phyloP scores from a whole-genome alignment of 2,329 filamentous ascomycete species.

The Penicillium frequentans region DNA sequence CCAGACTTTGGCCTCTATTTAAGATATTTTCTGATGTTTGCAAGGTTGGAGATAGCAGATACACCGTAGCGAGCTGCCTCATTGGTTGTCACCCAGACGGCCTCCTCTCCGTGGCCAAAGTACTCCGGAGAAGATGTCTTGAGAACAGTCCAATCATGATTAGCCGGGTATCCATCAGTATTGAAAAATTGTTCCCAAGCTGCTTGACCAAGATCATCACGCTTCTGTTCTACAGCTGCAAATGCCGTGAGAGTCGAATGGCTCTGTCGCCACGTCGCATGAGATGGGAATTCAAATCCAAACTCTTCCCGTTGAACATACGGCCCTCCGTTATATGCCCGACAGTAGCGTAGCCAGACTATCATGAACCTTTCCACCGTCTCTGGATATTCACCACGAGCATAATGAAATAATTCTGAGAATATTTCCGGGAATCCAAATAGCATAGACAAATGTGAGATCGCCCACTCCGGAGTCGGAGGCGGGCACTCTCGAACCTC shows the following conservation, averaged over 20 bases:
- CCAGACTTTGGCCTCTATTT: neutral
- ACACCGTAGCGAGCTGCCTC: constrained; percentile 16
- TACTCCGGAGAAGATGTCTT: constrained; percentile 8
- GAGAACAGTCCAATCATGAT: constrained; percentile 9
- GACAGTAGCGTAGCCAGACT: constrained; percentile 13
- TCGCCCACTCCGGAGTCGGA: constrained; percentile 14
- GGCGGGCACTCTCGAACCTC: constrained; percentile 13
- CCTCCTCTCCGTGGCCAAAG: constrained; percentile 7
- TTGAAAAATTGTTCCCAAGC: constrained; percentile 17
- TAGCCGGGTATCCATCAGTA: constrained; percentile 10
- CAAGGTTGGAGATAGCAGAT: constrained; percentile 16
- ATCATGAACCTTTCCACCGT: constrained; percentile 6
- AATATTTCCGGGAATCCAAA: constrained; percentile 16
- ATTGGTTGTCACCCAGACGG: constrained; percentile 12
- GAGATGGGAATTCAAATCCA: constrained; percentile 12
- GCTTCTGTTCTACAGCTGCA: constrained; percentile 8
- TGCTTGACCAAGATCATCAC: constrained; percentile 1
- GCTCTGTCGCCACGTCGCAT: constrained; percentile 17
- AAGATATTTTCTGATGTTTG: constrained; percentile 6
- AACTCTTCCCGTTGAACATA: constrained; percentile 10
- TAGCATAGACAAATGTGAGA: constrained; percentile 18
- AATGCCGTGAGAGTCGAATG: constrained; percentile 18
- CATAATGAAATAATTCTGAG: constrained; percentile 10
- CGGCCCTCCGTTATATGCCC: constrained; percentile 14
- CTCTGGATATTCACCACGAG: neutral